These are phyloP conservation scores for sorghum (Sorghum bicolor) DNA, from an alignment of 176 grass and related monocot species.

Conservation along the genomic window Sorghum_bicolor_NCBIv3 NC_012872.2:62283001-62283500, in stretches of 20 bases:
- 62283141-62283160: background rate
- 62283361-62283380: background rate
- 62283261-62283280: too few species aligned
- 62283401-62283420: background rate
- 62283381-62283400: background rate
- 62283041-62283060: slow-evolving; percentile 96
- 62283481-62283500: background rate
- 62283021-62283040: slow-evolving; percentile 87
- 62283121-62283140: background rate
- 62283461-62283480: background rate
- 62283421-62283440: background rate
- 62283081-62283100: background rate
- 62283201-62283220: too few species aligned
- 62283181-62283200: background rate
- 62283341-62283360: too few species aligned
- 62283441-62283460: background rate
- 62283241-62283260: too few species aligned
- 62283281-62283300: too few species aligned
- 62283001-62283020: slow-evolving; percentile 83
- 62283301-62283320: too few species aligned
- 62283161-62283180: slow-evolving; percentile 1
- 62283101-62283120: background rate
- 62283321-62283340: too few species aligned
- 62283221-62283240: too few species aligned
- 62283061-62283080: background rate